Evolutionary conservation across 805 yeast genomes (phyloP).

Genomic region (Zygoascus flipseniorum): DNA sequence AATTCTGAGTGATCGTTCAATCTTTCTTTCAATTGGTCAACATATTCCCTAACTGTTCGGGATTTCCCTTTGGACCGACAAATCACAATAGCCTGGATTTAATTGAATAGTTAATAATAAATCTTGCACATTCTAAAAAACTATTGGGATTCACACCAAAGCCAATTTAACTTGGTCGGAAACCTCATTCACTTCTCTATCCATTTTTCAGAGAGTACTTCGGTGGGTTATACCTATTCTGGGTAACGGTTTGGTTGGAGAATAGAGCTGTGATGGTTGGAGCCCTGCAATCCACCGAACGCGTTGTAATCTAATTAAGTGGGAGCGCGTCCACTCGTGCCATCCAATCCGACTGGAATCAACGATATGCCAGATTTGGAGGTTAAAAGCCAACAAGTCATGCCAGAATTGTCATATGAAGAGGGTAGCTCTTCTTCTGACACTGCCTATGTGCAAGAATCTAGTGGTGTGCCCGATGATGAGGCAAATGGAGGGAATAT

Average conservation of each 20-base stretch:
- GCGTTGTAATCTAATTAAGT: background rate
- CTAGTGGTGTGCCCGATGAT: background rate
- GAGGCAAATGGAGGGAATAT: background rate
- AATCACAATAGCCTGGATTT: constrained; percentile 5
- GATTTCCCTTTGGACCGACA: constrained; percentile 1
- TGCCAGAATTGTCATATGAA: background rate
- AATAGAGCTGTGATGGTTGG: background rate
- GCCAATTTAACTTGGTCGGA: background rate
- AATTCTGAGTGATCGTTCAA: constrained; percentile 1
- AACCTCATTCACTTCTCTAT: background rate
- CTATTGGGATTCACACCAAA: background rate
- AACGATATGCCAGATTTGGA: background rate
- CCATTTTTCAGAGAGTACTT: background rate
- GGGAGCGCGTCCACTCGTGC: background rate
- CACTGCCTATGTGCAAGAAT: background rate
- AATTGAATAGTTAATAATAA: background rate
- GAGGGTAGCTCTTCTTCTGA: background rate
- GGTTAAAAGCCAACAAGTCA: background rate
- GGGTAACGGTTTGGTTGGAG: background rate
- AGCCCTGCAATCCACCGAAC: background rate
- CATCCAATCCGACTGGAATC: background rate
- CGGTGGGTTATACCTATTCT: background rate
- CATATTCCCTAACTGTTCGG: constrained; percentile 1
- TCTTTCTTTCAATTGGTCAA: background rate
- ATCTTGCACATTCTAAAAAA: background rate